Conservation (phyloP, 2,329 filamentous ascomycete species). For the Sporothrix pseudoabietina region DNA sequence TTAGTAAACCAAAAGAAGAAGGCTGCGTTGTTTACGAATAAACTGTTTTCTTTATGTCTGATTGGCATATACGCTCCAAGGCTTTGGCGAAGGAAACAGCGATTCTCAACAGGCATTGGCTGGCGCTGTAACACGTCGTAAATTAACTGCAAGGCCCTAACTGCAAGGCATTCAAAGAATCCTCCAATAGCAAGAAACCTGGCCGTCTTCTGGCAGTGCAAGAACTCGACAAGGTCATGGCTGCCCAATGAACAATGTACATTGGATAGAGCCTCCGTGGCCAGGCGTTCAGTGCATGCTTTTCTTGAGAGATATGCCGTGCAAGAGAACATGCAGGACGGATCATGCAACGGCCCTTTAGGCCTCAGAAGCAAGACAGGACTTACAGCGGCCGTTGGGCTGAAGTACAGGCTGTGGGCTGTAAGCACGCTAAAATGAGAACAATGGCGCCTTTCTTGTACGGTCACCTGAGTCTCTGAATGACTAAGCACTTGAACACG, state of each 20-base stretch:
- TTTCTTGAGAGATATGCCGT: not conserved
- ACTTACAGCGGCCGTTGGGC: not conserved
- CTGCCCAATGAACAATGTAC: not conserved
- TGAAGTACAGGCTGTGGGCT: not conserved
- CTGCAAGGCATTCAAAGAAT: not conserved
- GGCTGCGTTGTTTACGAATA: not conserved
- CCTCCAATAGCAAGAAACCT: conserved; percentile 19
- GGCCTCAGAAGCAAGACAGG: no score
- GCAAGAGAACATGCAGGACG: not conserved
- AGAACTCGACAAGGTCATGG: not conserved
- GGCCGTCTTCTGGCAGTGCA: not conserved
- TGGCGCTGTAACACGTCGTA: not conserved
- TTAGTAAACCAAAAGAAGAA: not conserved
- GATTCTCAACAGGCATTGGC: conserved; percentile 19
- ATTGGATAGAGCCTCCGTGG: not conserved
- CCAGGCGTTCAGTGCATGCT: not conserved
- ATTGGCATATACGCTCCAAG: conserved; percentile 16
- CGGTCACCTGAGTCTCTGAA: not conserved
- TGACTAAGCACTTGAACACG: not conserved
- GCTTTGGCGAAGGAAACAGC: not conserved
- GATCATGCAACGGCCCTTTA: not conserved
- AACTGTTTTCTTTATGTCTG: not conserved
- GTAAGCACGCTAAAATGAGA: not conserved
- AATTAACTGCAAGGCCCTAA: conserved; percentile 9
- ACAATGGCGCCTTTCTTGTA: not conserved